phyloP scores from a whole-genome alignment of 2,329 filamentous ascomycete species.

The Trichoderma asperellum region DNA sequence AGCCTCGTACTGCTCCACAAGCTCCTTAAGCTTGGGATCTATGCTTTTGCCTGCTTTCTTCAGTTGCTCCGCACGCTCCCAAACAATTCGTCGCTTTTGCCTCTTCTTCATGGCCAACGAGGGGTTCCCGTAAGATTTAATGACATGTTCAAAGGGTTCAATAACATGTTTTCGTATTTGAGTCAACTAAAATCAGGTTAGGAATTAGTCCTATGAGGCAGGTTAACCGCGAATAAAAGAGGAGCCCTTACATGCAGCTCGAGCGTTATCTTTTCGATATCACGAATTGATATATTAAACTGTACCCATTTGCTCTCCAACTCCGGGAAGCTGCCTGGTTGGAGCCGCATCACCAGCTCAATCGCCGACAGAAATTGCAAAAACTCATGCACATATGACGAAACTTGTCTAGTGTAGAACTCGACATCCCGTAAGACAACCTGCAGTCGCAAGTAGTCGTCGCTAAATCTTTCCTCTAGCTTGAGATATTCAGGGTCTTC shows the following conservation, averaged over 20 bases:
- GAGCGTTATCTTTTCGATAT: conserved; percentile 80
- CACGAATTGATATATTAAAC: conserved; percentile 84
- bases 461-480: conserved; percentile 83
- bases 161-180: conserved; percentile 82
- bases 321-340: conserved; percentile 76
- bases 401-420: conserved; percentile 81
- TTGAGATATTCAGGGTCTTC: conserved; percentile 83
- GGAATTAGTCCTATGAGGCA: background rate
- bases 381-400: conserved; percentile 79
- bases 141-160: conserved; percentile 77
- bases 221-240: conserved; percentile 29
- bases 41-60: conserved; percentile 81
- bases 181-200: conserved; percentile 47
- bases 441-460: conserved; percentile 90
- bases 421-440: conserved; percentile 94
- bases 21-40: conserved; percentile 81
- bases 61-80: conserved; percentile 77
- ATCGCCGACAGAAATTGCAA: conserved; percentile 80
- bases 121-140: conserved; percentile 80
- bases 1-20: conserved; percentile 86
- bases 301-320: conserved; percentile 93
- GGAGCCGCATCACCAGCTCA: conserved; percentile 75
- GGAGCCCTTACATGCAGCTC: conserved; percentile 73
- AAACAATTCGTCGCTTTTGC: conserved; percentile 88
- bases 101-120: conserved; percentile 92